phyloP scores from a whole-genome alignment of 2,329 filamentous ascomycete genomes.

The Penicillium sp. region DNA sequence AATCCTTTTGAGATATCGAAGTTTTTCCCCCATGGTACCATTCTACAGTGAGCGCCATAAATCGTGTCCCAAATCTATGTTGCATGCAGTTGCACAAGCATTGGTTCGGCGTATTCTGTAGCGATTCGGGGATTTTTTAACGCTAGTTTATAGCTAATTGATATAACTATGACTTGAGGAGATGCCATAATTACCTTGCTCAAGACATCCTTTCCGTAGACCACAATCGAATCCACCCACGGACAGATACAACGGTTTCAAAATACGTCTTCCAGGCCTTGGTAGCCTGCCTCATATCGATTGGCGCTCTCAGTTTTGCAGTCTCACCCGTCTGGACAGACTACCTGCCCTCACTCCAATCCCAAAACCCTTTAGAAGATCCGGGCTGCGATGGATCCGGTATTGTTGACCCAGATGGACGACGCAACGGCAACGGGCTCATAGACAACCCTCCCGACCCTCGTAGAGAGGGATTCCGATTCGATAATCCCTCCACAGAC shows the following conservation, averaged over 20 bases:
- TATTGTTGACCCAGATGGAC: conserved; percentile 31
- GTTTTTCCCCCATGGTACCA: not conserved
- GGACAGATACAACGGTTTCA: conserved; percentile 14
- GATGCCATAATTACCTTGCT: not conserved
- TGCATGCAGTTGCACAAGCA: not conserved
- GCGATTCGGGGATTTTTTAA: not conserved
- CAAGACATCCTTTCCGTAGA: not conserved
- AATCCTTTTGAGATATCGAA: not conserved
- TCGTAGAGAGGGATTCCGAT: conserved; percentile 34
- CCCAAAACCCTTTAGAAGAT: conserved; percentile 22
- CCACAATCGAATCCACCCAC: not conserved
- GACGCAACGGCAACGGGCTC: conserved; percentile 35
- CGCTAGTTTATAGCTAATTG: not conserved
- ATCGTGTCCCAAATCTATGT: not conserved
- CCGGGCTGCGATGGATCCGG: conserved; percentile 33
- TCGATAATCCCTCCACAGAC: conserved; percentile 38
- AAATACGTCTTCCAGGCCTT: conserved; percentile 22
- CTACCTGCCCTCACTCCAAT: conserved; percentile 9
- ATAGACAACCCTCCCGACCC: conserved; percentile 26
- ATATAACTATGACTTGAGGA: not conserved
- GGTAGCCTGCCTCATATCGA: conserved; percentile 19
- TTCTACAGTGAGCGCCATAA: not conserved
- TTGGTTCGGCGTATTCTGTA: conserved; percentile 4
- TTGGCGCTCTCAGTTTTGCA: conserved; percentile 13
- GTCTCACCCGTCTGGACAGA: conserved; percentile 7